These are phyloP conservation scores for Suillus subalutaceus DNA, from an alignment of 768 basidiomycete species.

Conservation along the genomic window DNA sequence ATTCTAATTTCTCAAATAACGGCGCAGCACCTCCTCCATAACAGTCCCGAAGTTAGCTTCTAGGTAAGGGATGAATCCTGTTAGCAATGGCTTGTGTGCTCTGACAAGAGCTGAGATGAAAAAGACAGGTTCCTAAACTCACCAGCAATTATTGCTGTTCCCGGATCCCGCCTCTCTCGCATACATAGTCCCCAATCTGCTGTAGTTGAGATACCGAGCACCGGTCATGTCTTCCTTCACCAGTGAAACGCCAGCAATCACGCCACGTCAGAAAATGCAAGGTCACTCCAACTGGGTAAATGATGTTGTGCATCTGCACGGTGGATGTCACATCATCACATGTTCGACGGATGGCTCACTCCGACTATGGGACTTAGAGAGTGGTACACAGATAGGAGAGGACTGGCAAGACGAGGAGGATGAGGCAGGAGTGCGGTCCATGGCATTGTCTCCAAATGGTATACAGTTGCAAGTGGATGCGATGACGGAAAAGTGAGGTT, in stretches of 20 bases:
- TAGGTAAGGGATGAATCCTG: accelerated
- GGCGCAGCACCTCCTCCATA: background rate
- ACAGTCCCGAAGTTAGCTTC: background rate
- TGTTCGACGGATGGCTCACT: background rate
- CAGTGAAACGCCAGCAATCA: background rate
- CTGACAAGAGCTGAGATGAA: background rate
- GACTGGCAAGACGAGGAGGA: background rate
- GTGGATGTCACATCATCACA: background rate
- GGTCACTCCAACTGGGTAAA: background rate
- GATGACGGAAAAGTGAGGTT: background rate
- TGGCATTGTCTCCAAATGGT: background rate
- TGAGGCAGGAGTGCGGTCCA: background rate
- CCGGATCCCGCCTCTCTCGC: background rate
- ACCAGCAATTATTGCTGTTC: background rate
- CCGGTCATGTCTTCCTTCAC: background rate
- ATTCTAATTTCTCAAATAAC: background rate
- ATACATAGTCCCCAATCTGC: background rate
- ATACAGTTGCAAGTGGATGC: background rate
- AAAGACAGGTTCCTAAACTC: background rate
- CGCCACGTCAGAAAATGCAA: background rate
- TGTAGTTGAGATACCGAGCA: background rate
- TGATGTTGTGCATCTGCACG: background rate
- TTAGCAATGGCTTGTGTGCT: background rate
- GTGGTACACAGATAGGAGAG: background rate
- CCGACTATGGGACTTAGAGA: background rate